Conservation (phyloP, 202 grass and related monocot species). For the Panicum hallii region DNA sequence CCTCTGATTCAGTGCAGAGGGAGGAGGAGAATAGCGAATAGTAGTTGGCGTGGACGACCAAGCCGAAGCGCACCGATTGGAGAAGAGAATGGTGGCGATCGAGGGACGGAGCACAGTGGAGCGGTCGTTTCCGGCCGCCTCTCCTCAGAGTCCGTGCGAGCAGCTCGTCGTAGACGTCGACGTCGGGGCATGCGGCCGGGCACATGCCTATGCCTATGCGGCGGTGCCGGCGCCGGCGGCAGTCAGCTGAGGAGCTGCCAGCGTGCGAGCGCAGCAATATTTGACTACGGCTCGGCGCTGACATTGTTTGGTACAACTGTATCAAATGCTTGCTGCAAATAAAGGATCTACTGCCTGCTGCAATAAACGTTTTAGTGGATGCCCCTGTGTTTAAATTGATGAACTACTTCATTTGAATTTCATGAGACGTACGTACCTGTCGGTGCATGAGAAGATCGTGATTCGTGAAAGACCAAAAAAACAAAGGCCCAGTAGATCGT, state of each 20-base stretch:
- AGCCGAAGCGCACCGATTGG: not conserved
- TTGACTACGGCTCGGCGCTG: not conserved
- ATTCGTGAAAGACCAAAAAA: not conserved
- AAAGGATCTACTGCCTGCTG: not conserved
- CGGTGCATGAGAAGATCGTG: not conserved
- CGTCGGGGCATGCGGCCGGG: not conserved
- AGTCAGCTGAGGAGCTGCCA: not conserved
- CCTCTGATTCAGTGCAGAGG: slow-evolving; percentile 28
- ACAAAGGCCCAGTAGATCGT: not conserved
- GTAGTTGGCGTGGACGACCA: too few relatives aligned
- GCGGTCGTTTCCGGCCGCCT: not conserved
- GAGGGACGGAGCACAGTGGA: not conserved
- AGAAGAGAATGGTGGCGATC: not conserved
- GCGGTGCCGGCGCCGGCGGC: not conserved
- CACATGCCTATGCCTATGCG: slow-evolving; percentile 19
- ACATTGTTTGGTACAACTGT: not conserved
- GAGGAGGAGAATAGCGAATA: too few relatives aligned
- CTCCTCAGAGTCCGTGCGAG: slow-evolving; percentile 23
- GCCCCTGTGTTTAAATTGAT: not conserved
- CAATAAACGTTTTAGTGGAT: not conserved
- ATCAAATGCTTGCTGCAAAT: too few relatives aligned
- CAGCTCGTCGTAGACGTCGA: not conserved
- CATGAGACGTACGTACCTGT: not conserved
- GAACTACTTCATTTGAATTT: too few relatives aligned
- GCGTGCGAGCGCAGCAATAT: slow-evolving; percentile 14